phyloP scores from a whole-genome alignment of 192 early-diverging fungal genomes.

The Podila clonocystis region DNA sequence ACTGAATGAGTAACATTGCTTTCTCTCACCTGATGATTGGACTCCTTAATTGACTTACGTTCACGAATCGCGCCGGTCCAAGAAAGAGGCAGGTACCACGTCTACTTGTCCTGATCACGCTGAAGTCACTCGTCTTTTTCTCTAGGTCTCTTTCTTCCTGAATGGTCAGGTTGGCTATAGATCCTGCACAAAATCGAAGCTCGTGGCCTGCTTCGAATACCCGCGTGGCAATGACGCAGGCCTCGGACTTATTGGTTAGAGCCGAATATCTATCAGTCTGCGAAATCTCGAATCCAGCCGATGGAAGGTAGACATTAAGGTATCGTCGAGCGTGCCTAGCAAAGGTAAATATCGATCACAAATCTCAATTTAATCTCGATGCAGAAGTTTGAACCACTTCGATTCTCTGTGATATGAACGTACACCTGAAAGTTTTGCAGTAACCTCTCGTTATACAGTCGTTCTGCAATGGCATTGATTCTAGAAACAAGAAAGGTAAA shows the following conservation, averaged over 20 bases:
- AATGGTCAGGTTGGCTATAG: conserved; percentile 57
- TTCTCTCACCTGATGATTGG: conserved; percentile 3
- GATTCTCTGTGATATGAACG: not conserved
- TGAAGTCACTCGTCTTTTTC: conserved; percentile 59
- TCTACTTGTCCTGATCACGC: conserved; percentile 57
- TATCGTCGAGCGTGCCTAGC: conserved; percentile 48
- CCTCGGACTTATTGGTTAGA: conserved; percentile 56
- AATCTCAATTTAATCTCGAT: no score
- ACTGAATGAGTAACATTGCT: not conserved
- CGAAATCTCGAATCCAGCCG: conserved; percentile 66
- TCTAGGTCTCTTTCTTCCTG: conserved; percentile 62
- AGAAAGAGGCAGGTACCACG: conserved; percentile 63
- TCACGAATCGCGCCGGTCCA: conserved; percentile 72
- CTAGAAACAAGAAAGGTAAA: conserved; percentile 26
- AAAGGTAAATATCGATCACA: not conserved
- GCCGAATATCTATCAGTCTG: conserved; percentile 62
- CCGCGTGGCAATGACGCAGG: conserved; percentile 64
- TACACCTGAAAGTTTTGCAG: conserved; percentile 57
- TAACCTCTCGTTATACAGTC: conserved; percentile 41
- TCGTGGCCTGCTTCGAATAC: conserved; percentile 58
- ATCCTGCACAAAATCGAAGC: conserved; percentile 60
- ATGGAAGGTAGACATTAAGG: conserved; percentile 57
- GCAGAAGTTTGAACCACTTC: not conserved
- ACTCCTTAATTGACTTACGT: conserved; percentile 48
- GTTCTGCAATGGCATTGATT: conserved; percentile 44